Evolutionary conservation across 306 rosid species (phyloP), one percentile per base, ranked within the genome.

Genomic region (Quercus dentata): DNA sequence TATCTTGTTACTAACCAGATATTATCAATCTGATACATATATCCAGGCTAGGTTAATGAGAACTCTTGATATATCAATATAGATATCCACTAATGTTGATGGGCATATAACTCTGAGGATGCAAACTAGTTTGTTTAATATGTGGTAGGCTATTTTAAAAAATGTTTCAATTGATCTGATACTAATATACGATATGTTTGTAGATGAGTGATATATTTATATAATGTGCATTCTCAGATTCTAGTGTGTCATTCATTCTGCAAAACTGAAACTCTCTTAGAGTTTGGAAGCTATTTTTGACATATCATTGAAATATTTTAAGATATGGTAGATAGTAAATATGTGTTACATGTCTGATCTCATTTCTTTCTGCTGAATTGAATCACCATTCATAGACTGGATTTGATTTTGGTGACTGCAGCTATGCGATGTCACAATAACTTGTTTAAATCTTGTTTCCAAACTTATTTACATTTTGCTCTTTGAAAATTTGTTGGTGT

Each of bases 401-500:
- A 64, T 28, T 28, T 64, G 46, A 15, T 28, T 28, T 64, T 63
- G 41, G 38, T 63, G 69, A 18, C 30, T 63, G 33, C 69, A 28
- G 69, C 41, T 28, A 28, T 8, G 64, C 28, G 4, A 21, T 31
- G 46, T 31, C 51, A 65, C 46, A 71, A 68, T 78, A 30, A 61
- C 76, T 69, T 20, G 21, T 52, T 15, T 4, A 14, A 71, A 11
- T 82, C 69, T 77, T 25, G 73, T 65, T 52, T 41, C 84, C 54
- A 87, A 82, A 21, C 63, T 56, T 28, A 73, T 3, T 30, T 56
- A 71, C 75, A 5, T 76, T 30, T 82, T 67, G 41, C 25, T 63
- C 1, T 31, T 63, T 3, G 30, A 25, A 63, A 28, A 63, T 63
- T 63, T 65, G 71, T 6, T 65, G 71, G 71, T 83, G 81, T 85